Evolutionary conservation across 1,139 yeast species (phyloP).

Genomic region (Trichomonascaceae sp.): DNA sequence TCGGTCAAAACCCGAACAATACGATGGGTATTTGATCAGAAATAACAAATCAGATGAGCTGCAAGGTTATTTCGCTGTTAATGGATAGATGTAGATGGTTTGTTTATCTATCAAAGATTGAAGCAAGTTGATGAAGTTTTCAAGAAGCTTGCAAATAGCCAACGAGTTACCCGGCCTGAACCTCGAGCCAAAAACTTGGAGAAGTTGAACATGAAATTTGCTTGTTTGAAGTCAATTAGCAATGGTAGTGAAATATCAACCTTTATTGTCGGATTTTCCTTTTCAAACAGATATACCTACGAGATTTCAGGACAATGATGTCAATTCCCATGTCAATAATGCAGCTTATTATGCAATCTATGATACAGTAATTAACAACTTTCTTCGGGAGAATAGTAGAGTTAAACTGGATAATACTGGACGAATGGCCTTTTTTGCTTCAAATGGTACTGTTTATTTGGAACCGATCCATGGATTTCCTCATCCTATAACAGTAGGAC

Average conservation of each 20-base stretch:
- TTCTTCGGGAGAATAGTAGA: slow-evolving; percentile 25
- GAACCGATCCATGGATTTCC: slow-evolving; percentile 29
- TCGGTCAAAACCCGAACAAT: not conserved
- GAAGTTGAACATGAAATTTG: too few relatives aligned
- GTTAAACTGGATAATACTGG: slow-evolving; percentile 17
- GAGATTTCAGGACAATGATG: slow-evolving; percentile 30
- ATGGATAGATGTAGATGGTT: not conserved
- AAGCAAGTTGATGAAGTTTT: not conserved
- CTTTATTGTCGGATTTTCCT: slow-evolving; percentile 23
- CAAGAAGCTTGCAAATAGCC: not conserved
- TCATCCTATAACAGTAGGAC: slow-evolving; percentile 25
- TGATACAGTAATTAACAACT: slow-evolving; percentile 27
- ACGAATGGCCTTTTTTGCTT: slow-evolving; percentile 27
- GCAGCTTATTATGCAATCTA: slow-evolving; percentile 28
- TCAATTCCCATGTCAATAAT: slow-evolving; percentile 30
- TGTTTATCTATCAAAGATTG: too few relatives aligned
- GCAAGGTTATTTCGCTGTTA: not conserved
- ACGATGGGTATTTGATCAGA: not conserved
- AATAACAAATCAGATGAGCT: not conserved
- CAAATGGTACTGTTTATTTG: slow-evolving; percentile 27
- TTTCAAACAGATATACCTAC: slow-evolving; percentile 20
- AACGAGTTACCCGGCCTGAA: not conserved
- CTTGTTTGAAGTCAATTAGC: too few relatives aligned
- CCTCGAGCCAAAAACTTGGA: not conserved
- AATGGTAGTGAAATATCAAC: slow-evolving; percentile 10